Evolutionary conservation across 768 basidiomycete genomes (phyloP), one percentile per base, ranked within the genome.

Genomic region (Boletus insuetus): DNA sequence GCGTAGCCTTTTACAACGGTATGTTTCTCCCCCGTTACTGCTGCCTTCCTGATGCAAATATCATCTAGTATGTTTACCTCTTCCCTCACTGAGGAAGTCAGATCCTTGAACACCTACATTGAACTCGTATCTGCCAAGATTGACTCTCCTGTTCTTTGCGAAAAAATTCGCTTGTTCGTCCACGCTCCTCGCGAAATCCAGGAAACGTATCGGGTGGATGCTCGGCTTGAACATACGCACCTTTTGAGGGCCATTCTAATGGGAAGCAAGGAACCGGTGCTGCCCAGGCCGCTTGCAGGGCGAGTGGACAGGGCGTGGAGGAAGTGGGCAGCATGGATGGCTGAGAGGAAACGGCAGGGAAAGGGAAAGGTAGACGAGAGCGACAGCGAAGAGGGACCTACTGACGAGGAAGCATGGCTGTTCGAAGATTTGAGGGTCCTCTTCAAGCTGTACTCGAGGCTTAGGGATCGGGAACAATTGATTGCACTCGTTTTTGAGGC

Each of bases 401-500:
- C 84, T 53, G 86, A 95, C 65, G 97, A 99, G 44, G 94, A 97
- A 64, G 96, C 89, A 9, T 99, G 97, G 97, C 72, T 99, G 32
- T 89, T 90, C 58, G 96, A 98, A 70, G 97, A 99, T 69, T 74
- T 98, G 51, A 83, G 82, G 57, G 77, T 97, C 19, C 79, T 97
- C 39, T 78, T 89, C 12, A 82, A 87, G 67, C 71, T 98, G 19
- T 89, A 93, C 66, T 83, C 87, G 37, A 78, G 86, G 49, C 75
- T 97, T 46, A 77, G 87, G 62, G 97, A 98, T 69, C 85, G 92
- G 59, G 92, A 98, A 67, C 89, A 94, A 69, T 68, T 99, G 62
- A 91, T 98, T 59, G 91, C 87, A 42, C 76, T 99, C 37, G 88
- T 99, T 42, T 98, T 98, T 59, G 95, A 99, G 86, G 95, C 88